A percentile compares a stretch with the other conserved stretches of the same genome.
These are phyloP conservation scores for Lepiota venenata DNA, from an alignment of 768 basidiomycete genomes.

Conservation along the genomic window DNA sequence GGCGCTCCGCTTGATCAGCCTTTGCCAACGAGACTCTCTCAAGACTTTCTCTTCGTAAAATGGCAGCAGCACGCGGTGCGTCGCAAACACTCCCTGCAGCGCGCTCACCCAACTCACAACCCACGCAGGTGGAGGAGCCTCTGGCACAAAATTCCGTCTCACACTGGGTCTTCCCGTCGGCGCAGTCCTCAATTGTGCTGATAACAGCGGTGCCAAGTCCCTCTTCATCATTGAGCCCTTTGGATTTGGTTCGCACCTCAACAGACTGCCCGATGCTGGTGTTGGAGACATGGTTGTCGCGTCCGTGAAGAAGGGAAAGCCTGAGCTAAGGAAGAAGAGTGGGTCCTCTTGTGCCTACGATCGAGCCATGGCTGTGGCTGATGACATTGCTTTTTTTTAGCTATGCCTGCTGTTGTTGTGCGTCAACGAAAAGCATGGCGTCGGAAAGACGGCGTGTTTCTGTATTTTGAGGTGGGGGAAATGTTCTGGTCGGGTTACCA, in stretches of 20 bases:
- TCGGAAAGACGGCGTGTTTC: constrained; percentile 96
- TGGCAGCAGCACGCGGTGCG: constrained; percentile 31
- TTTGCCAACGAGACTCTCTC: constrained; percentile 21
- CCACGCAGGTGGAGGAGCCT: constrained; percentile 50
- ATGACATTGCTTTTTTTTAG: constrained; percentile 35
- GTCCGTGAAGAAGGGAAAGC: constrained; percentile 99
- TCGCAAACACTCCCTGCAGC: not conserved
- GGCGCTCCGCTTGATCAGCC: constrained; percentile 4
- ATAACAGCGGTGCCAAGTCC: constrained; percentile 99
- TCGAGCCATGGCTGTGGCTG: constrained; percentile 9
- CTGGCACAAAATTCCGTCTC: constrained; percentile 96
- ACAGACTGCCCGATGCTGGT: constrained; percentile 95
- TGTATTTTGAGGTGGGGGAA: constrained; percentile 85
- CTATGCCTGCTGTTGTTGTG: constrained; percentile 95
- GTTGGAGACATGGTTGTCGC: constrained; percentile 96
- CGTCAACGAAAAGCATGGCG: constrained; percentile 99
- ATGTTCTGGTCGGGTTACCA: not conserved
- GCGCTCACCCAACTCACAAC: not conserved
- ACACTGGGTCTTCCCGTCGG: constrained; percentile 92
- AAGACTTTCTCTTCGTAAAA: constrained; percentile 26
- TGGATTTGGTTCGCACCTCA: constrained; percentile 93
- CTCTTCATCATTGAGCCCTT: constrained; percentile 94
- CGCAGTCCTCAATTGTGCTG: constrained; percentile 95
- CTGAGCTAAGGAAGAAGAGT: constrained; percentile 99
- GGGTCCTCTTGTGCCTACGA: constrained; percentile 25